Percentiles rank a stretch among this genome's conserved stretches.
These are phyloP conservation scores for Diddensiella caesifluorescens DNA, from an alignment of 805 yeast species.

Conservation along the genomic window DNA sequence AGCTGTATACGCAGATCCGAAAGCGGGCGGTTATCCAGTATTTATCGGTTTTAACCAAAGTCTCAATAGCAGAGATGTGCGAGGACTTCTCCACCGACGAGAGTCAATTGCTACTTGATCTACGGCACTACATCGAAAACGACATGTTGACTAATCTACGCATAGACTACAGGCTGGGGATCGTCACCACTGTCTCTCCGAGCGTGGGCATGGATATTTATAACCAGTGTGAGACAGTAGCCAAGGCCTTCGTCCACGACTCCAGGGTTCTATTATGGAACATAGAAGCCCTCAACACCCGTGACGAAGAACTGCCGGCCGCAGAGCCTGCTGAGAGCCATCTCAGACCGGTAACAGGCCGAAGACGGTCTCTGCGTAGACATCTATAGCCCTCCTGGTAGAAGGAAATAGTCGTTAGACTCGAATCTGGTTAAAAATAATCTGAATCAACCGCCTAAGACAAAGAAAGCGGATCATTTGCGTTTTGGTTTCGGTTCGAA, in stretches of 20 bases:
- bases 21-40: slow-evolving; percentile 12
- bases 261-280: slow-evolving; percentile 4
- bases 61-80: slow-evolving; percentile 8
- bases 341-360: too few species aligned
- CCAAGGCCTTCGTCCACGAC: slow-evolving; percentile 2
- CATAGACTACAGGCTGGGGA: slow-evolving; percentile 1
- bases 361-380: too few species aligned
- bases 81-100: slow-evolving; percentile 7
- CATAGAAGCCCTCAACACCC: slow-evolving; percentile 3
- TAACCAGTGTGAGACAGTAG: slow-evolving; percentile 1
- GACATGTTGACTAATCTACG: slow-evolving; percentile 1
- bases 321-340: too few species aligned
- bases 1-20: slow-evolving; percentile 5
- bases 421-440: too few species aligned
- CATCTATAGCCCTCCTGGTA: too few species aligned
- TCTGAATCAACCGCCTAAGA: too few species aligned
- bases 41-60: slow-evolving; percentile 7
- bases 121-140: slow-evolving; percentile 5
- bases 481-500: too few species aligned
- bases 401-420: too few species aligned
- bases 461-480: too few species aligned
- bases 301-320: too few species aligned
- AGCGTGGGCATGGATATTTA: too few species aligned
- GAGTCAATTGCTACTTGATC: neutral
- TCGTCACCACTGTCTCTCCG: neutral